phyloP scores from a whole-genome alignment of 2,329 filamentous ascomycete species.

The Penicillium psychrosexuale region DNA sequence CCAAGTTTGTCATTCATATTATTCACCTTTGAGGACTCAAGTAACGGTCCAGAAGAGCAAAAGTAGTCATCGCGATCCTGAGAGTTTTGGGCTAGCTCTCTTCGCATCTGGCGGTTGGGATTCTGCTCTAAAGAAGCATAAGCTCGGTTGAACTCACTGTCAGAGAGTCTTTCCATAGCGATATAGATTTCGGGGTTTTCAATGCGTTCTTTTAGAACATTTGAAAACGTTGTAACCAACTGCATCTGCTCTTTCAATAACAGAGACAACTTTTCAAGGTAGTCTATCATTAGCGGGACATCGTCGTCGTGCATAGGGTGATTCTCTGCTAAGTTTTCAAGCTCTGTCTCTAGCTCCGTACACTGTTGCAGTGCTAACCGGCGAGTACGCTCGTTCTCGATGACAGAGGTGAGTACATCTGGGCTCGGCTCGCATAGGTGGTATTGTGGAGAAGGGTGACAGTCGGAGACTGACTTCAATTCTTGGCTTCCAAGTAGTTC shows the following conservation, averaged over 20 bases:
- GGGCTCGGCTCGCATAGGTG: not conserved
- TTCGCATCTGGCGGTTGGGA: not conserved
- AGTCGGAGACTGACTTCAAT: not conserved
- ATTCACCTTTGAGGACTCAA: not conserved
- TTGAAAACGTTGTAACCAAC: not conserved
- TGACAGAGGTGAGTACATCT: not conserved
- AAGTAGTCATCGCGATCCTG: not conserved
- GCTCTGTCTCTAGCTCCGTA: not conserved
- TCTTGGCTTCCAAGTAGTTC: not conserved
- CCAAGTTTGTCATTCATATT: not conserved
- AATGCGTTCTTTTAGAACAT: not conserved
- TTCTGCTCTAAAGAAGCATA: not conserved
- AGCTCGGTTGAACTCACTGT: not conserved
- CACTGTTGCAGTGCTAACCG: not conserved
- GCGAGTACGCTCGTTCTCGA: not conserved
- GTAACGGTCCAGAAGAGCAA: not conserved
- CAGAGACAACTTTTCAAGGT: accelerated
- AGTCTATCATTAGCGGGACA: too few species aligned
- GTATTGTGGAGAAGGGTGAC: not conserved
- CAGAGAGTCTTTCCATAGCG: not conserved
- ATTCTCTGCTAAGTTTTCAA: not conserved
- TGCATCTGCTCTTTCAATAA: not conserved
- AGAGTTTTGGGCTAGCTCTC: not conserved
- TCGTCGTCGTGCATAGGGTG: not conserved
- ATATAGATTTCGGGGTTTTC: not conserved